Evolutionary conservation across 345 rosid species (phyloP).

Genomic region (Citrus trifoliata): DNA sequence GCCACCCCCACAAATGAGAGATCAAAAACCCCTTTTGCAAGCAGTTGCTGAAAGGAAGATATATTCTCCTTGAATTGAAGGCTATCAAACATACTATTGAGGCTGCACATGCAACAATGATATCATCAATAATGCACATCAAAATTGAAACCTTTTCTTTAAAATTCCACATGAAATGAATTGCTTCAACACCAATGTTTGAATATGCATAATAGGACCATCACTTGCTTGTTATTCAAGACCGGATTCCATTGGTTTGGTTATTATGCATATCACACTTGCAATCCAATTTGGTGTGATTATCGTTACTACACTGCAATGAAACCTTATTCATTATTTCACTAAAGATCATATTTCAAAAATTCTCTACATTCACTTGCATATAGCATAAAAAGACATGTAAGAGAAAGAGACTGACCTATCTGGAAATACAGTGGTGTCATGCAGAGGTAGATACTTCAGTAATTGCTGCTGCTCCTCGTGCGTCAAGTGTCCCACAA

Average conservation of each 20-base stretch:
- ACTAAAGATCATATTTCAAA: not conserved
- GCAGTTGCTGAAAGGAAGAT: slow-evolving; percentile 64
- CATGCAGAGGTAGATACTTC: slow-evolving; percentile 66
- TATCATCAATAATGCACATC: slow-evolving; percentile 13
- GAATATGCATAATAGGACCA: not conserved
- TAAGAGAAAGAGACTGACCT: slow-evolving; percentile 41
- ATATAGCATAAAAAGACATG: not conserved
- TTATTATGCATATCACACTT: not conserved
- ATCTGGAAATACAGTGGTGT: slow-evolving; percentile 51
- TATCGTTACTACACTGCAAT: not conserved
- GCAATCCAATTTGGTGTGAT: not conserved
- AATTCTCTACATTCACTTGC: not conserved
- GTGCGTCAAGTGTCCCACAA: slow-evolving; percentile 53
- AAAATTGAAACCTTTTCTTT: not conserved
- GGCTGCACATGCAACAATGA: slow-evolving; percentile 49
- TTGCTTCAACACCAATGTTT: not conserved
- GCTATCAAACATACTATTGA: slow-evolving; percentile 73
- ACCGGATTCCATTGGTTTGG: not conserved
- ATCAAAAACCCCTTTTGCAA: slow-evolving; percentile 81
- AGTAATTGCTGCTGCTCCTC: slow-evolving; percentile 82
- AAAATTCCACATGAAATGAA: not conserved
- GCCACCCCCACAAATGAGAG: slow-evolving; percentile 47
- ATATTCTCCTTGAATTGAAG: slow-evolving; percentile 80
- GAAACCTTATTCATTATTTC: not conserved
- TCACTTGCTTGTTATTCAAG: not conserved